These are phyloP conservation scores for Serendipita sp. DNA, from an alignment of 1,284 basidiomycete species.

Conservation along the genomic window DNA sequence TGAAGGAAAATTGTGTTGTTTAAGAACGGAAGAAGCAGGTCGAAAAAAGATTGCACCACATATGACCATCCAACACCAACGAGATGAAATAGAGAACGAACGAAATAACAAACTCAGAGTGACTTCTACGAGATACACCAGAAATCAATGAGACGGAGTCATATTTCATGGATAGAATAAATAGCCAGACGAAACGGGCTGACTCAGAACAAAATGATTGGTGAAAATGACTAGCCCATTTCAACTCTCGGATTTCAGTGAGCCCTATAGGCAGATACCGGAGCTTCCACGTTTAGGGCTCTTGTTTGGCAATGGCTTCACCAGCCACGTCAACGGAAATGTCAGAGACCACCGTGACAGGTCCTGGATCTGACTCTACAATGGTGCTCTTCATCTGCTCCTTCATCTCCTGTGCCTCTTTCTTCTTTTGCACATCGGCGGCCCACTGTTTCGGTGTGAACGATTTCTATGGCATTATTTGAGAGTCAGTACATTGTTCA, in stretches of 20 bases:
- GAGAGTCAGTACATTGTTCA: not conserved
- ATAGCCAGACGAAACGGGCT: too few species aligned
- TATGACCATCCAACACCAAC: not conserved
- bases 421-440: constrained; percentile 30
- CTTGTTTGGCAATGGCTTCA: too few species aligned
- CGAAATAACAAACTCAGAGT: too few species aligned
- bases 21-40: not conserved
- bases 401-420: not conserved
- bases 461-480: constrained; percentile 38
- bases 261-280: too few species aligned
- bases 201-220: too few species aligned
- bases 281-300: too few species aligned
- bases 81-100: not conserved
- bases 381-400: not conserved
- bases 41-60: not conserved
- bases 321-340: too few species aligned
- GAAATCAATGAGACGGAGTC: too few species aligned
- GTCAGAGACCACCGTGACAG: not conserved
- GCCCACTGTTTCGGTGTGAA: constrained; percentile 60
- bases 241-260: too few species aligned
- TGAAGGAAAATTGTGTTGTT: not conserved
- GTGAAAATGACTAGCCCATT: too few species aligned
- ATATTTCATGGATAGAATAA: too few species aligned
- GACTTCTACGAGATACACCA: too few species aligned
- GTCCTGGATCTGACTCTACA: not conserved